Evolutionary conservation across 2,329 filamentous ascomycete genomes (phyloP), one percentile per base, ranked within the genome.

Genomic region (Trichoderma sp.): DNA sequence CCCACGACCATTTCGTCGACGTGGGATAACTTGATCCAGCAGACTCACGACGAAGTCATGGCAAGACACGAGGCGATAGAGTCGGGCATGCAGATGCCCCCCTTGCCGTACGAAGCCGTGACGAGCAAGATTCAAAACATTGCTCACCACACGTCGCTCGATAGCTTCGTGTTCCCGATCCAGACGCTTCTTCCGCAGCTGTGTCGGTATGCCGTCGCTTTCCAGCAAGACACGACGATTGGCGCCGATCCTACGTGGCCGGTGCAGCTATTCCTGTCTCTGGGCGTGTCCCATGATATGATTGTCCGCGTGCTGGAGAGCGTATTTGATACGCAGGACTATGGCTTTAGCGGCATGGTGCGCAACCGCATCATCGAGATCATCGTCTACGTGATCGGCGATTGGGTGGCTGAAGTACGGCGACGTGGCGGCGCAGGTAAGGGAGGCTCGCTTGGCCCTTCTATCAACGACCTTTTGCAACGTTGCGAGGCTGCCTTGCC

Each of bases 1-100:
- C 87, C 93, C 2, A 90, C 93, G 55, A 93, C 96, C 74, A 96
- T 99, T 76, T 87, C 88, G 69, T 87, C 91, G 53, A 97, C 94
- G 4, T 99, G 96, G 96, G 87, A 90, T 77, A 91, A 91, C 76
- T 86, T 98, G 23, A 90, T 99, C 73, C 88, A 93, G 72, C 87
- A 91, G 74, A 89, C 90, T 6, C 92, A 95, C 77, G 82, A 86
- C 32, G 86, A 89, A 23, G 81, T 87, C 26, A 81, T 83, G 66
- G 82, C 84, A 53, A 81, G 83, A 36, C 76, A 81, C 13, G 81
- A 82, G 32, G 76, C 85, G 72, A 88, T 86, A 20, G 80, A 76
- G 65, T 76, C 76, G 30, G 81, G 77, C 32, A 78, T 80, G 66
- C 80, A 80, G 3, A 79, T 79, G 3, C 86, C 79, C 71, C 86